These are phyloP conservation scores for Fonsecaea pedrosoi DNA, from an alignment of 2,329 filamentous ascomycete genomes.

Conservation along the genomic window DNA sequence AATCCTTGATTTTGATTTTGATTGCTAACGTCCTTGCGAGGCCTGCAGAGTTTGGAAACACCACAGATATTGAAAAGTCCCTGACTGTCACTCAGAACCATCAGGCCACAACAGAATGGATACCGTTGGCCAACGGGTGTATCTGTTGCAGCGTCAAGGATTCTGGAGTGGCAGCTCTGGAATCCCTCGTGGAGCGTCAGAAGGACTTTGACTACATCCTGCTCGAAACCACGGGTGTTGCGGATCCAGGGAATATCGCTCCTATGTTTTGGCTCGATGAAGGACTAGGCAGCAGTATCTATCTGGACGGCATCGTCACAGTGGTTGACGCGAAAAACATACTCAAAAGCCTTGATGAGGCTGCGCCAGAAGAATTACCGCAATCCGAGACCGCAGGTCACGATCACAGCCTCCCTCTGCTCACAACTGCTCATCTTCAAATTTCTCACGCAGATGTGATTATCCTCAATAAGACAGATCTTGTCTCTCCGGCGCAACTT, in stretches of 20 bases:
- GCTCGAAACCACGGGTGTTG: conserved; percentile 92
- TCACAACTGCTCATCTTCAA: conserved; percentile 93
- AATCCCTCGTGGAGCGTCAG: conserved; percentile 91
- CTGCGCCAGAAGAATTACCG: conserved; percentile 50
- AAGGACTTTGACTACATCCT: conserved; percentile 88
- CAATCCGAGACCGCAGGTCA: conserved; percentile 52
- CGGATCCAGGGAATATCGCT: conserved; percentile 93
- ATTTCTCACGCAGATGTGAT: conserved; percentile 97
- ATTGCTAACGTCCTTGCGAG: background rate
- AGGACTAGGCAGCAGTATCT: conserved; percentile 91
- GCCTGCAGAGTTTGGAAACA: conserved; percentile 75
- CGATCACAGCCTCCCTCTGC: conserved; percentile 64
- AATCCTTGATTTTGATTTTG: background rate
- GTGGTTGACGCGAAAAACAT: conserved; percentile 96
- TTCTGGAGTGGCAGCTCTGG: conserved; percentile 90
- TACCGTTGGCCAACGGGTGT: conserved; percentile 94
- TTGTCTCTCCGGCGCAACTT: conserved; percentile 75
- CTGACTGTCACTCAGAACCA: conserved; percentile 86
- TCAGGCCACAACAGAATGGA: conserved; percentile 88
- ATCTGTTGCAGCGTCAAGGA: conserved; percentile 99
- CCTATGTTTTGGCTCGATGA: conserved; percentile 98
- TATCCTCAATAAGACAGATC: conserved; percentile 90
- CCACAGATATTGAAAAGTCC: conserved; percentile 93
- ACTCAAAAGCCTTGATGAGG: conserved; percentile 77
- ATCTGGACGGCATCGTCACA: conserved; percentile 95